Conservation (phyloP, 2,329 filamentous ascomycete species). For the Cercospora janseana region DNA sequence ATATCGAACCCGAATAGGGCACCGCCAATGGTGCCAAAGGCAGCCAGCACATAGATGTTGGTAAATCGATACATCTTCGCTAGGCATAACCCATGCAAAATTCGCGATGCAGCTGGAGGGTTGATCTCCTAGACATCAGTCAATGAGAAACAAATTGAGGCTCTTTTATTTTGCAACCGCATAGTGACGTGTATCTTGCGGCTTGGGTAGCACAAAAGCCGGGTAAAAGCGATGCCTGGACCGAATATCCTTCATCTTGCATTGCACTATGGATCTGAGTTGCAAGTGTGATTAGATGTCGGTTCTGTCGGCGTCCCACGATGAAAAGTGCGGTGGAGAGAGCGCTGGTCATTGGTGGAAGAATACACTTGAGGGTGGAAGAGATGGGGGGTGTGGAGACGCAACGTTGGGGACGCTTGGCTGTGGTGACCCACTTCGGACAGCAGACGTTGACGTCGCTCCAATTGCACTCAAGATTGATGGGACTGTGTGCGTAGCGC, state of each 20-base stretch:
- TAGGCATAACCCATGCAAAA: too few relatives aligned
- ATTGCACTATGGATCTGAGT: constrained; percentile 1
- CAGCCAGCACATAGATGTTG: constrained; percentile 57
- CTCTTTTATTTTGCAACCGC: constrained; percentile 11
- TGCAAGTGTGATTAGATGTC: neutral
- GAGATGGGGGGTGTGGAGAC: neutral
- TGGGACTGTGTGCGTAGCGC: too few relatives aligned
- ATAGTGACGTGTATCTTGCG: constrained; percentile 5
- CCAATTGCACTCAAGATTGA: too few relatives aligned
- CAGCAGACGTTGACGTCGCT: too few relatives aligned
- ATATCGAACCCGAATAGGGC: constrained; percentile 70
- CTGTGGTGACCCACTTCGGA: too few relatives aligned
- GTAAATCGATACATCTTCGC: constrained; percentile 31
- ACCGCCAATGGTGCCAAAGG: constrained; percentile 61
- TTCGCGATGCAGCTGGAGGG: too few relatives aligned
- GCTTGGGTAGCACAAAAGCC: neutral
- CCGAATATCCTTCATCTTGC: neutral
- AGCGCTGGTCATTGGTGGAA: neutral
- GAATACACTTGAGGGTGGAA: neutral
- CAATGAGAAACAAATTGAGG: neutral
- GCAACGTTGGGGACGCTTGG: neutral
- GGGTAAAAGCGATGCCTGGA: constrained; percentile 1
- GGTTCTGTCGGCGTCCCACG: neutral
- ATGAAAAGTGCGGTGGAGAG: neutral
- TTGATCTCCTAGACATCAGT: too few relatives aligned